Base-by-base conservation (phyloP, 257 asterid genomes). In the Voacanga thouarsii region DNA sequence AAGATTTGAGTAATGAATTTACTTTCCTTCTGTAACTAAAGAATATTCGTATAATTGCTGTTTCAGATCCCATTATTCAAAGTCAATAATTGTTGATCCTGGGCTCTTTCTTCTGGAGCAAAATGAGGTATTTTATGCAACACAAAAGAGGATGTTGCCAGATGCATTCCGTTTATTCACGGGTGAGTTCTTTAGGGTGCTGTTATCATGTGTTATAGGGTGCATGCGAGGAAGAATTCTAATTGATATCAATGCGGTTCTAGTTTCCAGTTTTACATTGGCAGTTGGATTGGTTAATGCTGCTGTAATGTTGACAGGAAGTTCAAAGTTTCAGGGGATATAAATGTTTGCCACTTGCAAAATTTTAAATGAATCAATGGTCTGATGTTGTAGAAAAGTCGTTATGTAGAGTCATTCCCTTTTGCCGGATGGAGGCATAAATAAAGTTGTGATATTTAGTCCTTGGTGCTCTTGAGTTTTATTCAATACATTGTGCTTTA, bases 1-100 rank as follows among this genome's bases (percentile, higher is more conserved):
- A 71, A 8, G 47, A 33, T 33, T 72, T 60, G 44, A 45, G 51
- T 33, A 30, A 8, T 68, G 49, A 67, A 44, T 37, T 18, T 64
- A 15, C 37, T 71, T 65, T 67, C 6, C 67, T 41, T 75, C 24
- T 4, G 53, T 16, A 30, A 23, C 37, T 56, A 47, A 80, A 47
- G 33, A 0, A 15, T 37, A 56, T 66, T 45, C 55, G 61, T 75
- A 8, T 49, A 12, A 49, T 65, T 37, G 3, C 12, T 33, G 72
- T 80, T 72, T 44, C 82, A 96, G 99, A 78, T 92, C 97, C 23
- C 82, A 86, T 83, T 93, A 87, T 78, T 82, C 92, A 89, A 96
- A 90, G 86, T 94, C 97, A 53, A 96, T 96, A 80, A 83, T 96
- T 56, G 96, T 93, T 77, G 99, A 96, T 87, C 94, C 97, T 28